These are phyloP conservation scores for Paramecium primaurelia DNA, from an alignment of 73 alveolate species.

Conservation along the genomic window DNA sequence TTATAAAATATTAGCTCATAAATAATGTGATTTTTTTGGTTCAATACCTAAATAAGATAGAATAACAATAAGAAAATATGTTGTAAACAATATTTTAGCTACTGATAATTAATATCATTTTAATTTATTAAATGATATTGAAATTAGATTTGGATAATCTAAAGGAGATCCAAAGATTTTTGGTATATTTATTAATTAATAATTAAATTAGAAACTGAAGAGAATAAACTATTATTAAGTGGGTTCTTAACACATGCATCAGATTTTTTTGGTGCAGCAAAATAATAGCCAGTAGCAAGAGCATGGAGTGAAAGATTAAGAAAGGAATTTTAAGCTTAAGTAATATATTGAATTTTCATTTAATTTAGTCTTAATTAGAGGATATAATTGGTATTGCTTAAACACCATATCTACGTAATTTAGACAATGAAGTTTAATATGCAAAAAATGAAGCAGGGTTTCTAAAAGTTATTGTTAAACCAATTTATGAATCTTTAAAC, in stretches of 20 bases:
- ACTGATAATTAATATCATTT: slow-evolving; percentile 63
- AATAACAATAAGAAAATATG: slow-evolving; percentile 65
- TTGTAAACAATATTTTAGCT: slow-evolving; percentile 72
- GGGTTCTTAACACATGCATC: slow-evolving; percentile 41
- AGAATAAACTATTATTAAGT: background rate
- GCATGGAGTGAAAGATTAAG: slow-evolving; percentile 57
- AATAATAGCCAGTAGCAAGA: slow-evolving; percentile 3
- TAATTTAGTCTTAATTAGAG: slow-evolving; percentile 21
- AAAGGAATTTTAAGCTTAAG: slow-evolving; percentile 49
- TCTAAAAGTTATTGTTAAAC: slow-evolving; percentile 47
- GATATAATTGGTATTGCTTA: slow-evolving; percentile 18
- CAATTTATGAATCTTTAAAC: slow-evolving; percentile 48
- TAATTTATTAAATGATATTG: slow-evolving; percentile 28
- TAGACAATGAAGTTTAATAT: slow-evolving; percentile 3
- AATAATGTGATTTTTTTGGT: slow-evolving; percentile 63
- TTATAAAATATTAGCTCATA: slow-evolving; percentile 70
- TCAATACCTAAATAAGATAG: slow-evolving; percentile 62
- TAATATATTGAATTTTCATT: background rate
- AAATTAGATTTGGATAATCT: slow-evolving; percentile 20
- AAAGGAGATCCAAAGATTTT: background rate
- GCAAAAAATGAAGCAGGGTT: slow-evolving; percentile 57
- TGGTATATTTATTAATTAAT: background rate
- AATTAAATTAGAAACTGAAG: slow-evolving; percentile 13
- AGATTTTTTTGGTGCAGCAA: slow-evolving; percentile 36
- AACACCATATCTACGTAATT: slow-evolving; percentile 34